These are phyloP conservation scores for Flaveria trinervia DNA, from an alignment of 129 eudicot genomes.

Conservation along the genomic window DNA sequence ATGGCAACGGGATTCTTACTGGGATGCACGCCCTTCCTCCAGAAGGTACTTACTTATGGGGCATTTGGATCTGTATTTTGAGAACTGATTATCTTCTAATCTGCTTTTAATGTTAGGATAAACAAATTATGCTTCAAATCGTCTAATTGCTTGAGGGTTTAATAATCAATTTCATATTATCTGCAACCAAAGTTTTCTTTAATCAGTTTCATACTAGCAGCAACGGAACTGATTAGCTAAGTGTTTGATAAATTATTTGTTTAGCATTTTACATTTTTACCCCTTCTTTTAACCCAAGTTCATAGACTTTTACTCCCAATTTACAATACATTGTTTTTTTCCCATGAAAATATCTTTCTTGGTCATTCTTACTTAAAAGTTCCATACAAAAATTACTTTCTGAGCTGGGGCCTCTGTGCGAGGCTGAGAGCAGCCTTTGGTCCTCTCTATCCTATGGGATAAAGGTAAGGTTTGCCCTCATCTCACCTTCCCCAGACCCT, in stretches of 20 bases:
- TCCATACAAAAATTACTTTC: too few relatives aligned
- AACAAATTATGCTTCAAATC: neutral
- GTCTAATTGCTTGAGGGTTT: neutral
- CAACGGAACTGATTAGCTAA: neutral
- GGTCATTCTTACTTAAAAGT: neutral
- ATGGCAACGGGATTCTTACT: constrained; percentile 98
- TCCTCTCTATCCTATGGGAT: too few relatives aligned
- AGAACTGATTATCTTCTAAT: neutral
- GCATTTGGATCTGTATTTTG: neutral
- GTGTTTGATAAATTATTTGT: neutral
- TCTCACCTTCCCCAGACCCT: too few relatives aligned
- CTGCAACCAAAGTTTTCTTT: neutral
- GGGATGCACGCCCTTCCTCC: constrained; percentile 96
- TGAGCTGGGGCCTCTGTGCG: too few relatives aligned
- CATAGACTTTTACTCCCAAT: neutral
- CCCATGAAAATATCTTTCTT: neutral
- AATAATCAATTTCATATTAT: neutral
- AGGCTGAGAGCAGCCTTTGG: too few relatives aligned
- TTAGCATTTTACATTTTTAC: neutral
- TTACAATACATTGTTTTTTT: neutral
- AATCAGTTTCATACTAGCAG: neutral
- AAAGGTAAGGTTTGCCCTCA: too few relatives aligned
- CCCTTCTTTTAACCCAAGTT: neutral
- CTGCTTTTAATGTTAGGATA: neutral
- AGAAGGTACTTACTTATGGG: constrained; percentile 54